Base-by-base conservation (phyloP, 2,329 filamentous ascomycete species). In the Claviceps africana region DNA sequence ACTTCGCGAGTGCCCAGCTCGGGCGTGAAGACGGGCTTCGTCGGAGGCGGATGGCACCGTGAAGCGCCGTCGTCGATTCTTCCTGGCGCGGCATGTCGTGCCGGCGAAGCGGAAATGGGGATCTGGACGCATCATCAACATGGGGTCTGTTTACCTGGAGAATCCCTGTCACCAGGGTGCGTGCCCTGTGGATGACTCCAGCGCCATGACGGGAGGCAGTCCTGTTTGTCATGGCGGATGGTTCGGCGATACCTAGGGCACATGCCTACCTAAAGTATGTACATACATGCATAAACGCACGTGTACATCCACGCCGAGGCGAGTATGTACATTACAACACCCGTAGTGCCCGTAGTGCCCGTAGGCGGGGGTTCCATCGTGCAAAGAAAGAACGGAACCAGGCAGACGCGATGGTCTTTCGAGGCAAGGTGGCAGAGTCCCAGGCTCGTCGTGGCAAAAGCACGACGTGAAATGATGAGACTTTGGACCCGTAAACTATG, bases 41-140 rank as follows among this genome's bases (percentile, higher is more conserved):
- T 76, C 69, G 64, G 70, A 74, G 11, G 47, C 56, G 6, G 70
- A 71, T 55, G 57, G 78, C 39, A 68, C 67, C 40, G 63, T 69
- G 25, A 75, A 75, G 52, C 61, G 74, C 31, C 62, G 71, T 0
- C 73, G 75, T 42, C 56, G 60, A 2, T 66, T 94, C 39, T 76
- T 94, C 2, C 72, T 94, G 13, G 78, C 85, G 15, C 83, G n/a
- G n/a, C 94, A 67, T 85, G 77, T 79, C 0, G 66, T 81, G 19
- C 83, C 82, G 0, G 82, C 82, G 60, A 75, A 94, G 17, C 54
- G 48, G 31, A 30, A 49, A 11, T 54, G 53, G 0, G 39, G 56
- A 6, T 49, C 67, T 0, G 62, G 86, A 79, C 3, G 70, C 68
- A 70, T 81, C 56, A 66, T 80, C 57, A 78, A 77, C 64, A 62